Evolutionary conservation across 768 basidiomycete genomes (phyloP).

Genomic region (Kwoniella dendrophila): DNA sequence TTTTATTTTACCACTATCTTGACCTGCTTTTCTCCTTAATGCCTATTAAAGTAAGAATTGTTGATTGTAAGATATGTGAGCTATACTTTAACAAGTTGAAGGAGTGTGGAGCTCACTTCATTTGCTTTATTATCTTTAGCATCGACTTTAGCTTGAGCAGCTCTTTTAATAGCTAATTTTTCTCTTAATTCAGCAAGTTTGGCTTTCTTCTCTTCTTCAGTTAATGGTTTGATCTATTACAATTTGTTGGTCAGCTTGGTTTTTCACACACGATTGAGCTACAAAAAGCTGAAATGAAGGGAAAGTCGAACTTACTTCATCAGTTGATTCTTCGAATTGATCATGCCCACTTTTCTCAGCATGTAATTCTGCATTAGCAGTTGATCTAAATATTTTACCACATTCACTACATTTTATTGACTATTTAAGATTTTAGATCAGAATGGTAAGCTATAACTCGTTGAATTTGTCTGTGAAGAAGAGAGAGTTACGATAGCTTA

Average conservation of each 20-base stretch:
- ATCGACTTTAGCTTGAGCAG: slow-evolving; percentile 71
- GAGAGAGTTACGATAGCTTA: too few species aligned
- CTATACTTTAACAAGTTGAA: not conserved
- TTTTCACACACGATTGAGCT: not conserved
- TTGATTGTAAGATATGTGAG: not conserved
- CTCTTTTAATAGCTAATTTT: slow-evolving; percentile 79
- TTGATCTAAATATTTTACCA: slow-evolving; percentile 81
- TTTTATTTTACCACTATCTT: slow-evolving; percentile 74
- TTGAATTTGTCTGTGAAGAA: not conserved
- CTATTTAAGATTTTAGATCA: slow-evolving; percentile 9
- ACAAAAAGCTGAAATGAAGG: too few species aligned
- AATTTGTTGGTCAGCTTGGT: not conserved
- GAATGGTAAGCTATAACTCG: not conserved
- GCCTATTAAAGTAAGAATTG: slow-evolving; percentile 58
- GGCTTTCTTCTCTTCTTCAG: slow-evolving; percentile 86
- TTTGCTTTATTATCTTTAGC: slow-evolving; percentile 64
- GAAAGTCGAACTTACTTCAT: slow-evolving; percentile 69
- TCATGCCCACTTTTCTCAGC: slow-evolving; percentile 94
- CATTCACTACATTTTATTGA: slow-evolving; percentile 61
- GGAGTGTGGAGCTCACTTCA: slow-evolving; percentile 36
- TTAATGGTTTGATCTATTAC: slow-evolving; percentile 81
- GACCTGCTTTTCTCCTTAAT: slow-evolving; percentile 78
- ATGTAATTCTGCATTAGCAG: slow-evolving; percentile 85
- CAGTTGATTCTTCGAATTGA: slow-evolving; percentile 91
- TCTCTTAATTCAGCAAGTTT: slow-evolving; percentile 75